Conservation (phyloP, 345 rosid species). For the Bretschneidera sinensis region DNA sequence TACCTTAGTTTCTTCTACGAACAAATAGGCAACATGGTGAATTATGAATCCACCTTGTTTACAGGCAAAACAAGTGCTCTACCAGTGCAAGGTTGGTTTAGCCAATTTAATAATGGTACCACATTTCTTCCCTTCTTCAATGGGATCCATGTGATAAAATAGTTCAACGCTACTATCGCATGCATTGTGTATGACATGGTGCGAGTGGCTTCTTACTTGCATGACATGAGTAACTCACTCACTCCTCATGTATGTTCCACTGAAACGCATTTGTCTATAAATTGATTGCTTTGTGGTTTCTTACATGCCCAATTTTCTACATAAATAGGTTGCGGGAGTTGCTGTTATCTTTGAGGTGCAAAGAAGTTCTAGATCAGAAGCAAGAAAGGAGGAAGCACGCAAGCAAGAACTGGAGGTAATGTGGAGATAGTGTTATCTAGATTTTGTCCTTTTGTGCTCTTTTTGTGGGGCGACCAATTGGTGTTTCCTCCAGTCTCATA, state of each 20-base stretch:
- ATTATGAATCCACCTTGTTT: too few species aligned
- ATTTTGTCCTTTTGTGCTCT: neutral
- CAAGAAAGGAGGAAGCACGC: conserved; percentile 74
- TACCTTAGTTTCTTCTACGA: neutral
- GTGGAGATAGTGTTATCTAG: neutral
- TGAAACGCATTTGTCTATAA: neutral
- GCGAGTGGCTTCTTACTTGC: neutral
- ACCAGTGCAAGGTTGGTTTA: neutral
- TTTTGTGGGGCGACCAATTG: too few species aligned
- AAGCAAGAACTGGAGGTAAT: conserved; percentile 69
- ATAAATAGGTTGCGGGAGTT: conserved; percentile 72
- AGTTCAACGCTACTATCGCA: conserved; percentile 9
- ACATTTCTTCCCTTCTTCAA: too few species aligned
- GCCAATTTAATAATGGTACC: neutral
- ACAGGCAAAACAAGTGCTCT: too few species aligned
- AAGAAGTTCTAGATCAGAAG: conserved; percentile 85
- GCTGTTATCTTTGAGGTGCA: conserved; percentile 83
- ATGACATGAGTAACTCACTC: conserved; percentile 7
- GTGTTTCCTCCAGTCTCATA: neutral
- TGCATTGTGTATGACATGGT: conserved; percentile 7
- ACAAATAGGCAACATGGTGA: too few species aligned
- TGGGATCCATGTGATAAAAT: neutral
- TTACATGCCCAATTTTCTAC: conserved; percentile 10
- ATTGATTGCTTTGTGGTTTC: conserved; percentile 9
- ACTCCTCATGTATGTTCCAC: neutral